These are phyloP conservation scores for Zygosaccharomyces bailii DNA, from an alignment of 805 yeast species.

Conservation along the genomic window DNA sequence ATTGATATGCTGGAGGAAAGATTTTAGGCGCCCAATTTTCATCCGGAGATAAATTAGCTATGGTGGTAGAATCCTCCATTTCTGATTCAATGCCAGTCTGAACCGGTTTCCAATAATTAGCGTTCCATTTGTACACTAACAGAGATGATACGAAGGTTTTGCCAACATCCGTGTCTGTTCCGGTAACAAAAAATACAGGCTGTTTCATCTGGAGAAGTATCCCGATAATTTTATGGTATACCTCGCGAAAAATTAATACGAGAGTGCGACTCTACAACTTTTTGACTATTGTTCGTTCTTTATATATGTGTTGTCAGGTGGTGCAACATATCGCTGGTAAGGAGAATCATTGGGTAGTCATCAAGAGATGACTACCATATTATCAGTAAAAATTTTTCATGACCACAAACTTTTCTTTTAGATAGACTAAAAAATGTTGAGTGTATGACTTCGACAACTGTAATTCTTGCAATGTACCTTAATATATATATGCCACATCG, in stretches of 20 bases:
- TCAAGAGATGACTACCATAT: not conserved
- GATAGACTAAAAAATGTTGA: not conserved
- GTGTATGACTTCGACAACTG: not conserved
- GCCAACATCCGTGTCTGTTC: slow-evolving; percentile 37
- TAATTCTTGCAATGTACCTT: not conserved
- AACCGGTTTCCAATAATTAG: slow-evolving; percentile 35
- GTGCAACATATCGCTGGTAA: not conserved
- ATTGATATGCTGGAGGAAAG: slow-evolving; percentile 19
- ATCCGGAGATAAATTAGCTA: slow-evolving; percentile 4
- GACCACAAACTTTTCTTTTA: not conserved
- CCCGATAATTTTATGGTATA: not conserved
- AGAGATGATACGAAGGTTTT: slow-evolving; percentile 32
- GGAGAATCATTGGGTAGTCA: not conserved
- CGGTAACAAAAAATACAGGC: slow-evolving; percentile 30
- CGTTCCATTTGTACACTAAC: slow-evolving; percentile 27
- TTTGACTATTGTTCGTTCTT: not conserved
- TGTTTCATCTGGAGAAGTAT: slow-evolving; percentile 6
- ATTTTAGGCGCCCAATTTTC: slow-evolving; percentile 14
- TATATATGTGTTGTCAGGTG: not conserved
- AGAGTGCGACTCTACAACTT: not conserved
- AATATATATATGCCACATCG: not conserved
- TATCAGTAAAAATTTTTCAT: no score
- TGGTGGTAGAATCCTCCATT: slow-evolving; percentile 27
- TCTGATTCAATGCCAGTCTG: slow-evolving; percentile 34
- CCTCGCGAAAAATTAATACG: not conserved